Percentiles rank a stretch among this genome's conserved stretches.
Conservation (phyloP, 306 rosid species). For the Biancaea sappan region DNA sequence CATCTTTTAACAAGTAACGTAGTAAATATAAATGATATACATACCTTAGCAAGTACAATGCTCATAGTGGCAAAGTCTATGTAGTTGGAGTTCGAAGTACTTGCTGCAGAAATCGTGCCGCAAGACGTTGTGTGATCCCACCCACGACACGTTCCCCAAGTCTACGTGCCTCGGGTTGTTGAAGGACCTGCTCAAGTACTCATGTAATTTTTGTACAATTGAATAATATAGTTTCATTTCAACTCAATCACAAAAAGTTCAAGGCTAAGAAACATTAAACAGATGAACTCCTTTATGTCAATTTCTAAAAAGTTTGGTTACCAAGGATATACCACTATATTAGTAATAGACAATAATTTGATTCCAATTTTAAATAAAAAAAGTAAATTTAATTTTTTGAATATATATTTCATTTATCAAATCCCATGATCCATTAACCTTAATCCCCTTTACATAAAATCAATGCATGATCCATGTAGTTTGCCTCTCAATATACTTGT, state of each 20-base stretch:
- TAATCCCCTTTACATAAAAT: neutral
- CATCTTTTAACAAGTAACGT: neutral
- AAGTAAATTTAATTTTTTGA: neutral
- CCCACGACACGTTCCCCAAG: slow-evolving; percentile 57
- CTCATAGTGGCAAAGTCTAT: slow-evolving; percentile 31
- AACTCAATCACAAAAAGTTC: neutral
- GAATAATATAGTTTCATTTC: neutral
- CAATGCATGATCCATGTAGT: neutral
- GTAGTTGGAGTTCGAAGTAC: slow-evolving; percentile 54
- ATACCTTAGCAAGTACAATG: neutral
- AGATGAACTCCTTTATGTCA: neutral
- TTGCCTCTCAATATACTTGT: neutral
- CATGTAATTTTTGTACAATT: neutral
- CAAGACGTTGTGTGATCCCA: slow-evolving; percentile 72
- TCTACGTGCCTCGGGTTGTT: slow-evolving; percentile 65
- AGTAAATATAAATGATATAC: neutral
- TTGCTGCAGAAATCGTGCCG: slow-evolving; percentile 72
- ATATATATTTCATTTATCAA: neutral
- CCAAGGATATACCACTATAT: neutral
- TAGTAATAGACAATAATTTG: neutral
- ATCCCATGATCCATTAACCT: neutral
- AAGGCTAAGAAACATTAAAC: neutral
- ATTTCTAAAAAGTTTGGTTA: neutral
- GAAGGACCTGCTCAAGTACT: slow-evolving; percentile 58
- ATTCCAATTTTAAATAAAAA: neutral